Evolutionary conservation across 2,329 filamentous ascomycete species (phyloP), one percentile per base, ranked within the genome.

Genomic region (Venturiaceae sp.): DNA sequence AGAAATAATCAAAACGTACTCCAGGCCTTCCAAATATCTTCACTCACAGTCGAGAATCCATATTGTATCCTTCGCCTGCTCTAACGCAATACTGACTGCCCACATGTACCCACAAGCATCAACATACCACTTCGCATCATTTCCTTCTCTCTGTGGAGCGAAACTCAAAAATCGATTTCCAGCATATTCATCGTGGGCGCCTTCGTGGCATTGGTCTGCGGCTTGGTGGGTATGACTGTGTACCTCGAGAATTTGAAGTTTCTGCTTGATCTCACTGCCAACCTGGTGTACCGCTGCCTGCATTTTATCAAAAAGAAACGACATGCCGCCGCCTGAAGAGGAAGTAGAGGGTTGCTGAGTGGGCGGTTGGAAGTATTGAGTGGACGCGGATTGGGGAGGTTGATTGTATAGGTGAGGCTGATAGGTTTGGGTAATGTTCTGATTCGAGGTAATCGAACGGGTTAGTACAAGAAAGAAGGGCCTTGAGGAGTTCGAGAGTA

Each of bases 81-180:
- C 87, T 55, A 95, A 74, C 1, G 91, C 90, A 62, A 86, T 77
- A 30, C 86, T 90, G 1, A 95, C 88, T 14, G 91, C 90, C 79
- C 85, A 91, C 75, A 95, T 91, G 69, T 95, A 94, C 8, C 84
- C 83, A 68, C 86, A 89, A 6, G 87, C 90, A 68, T 94, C 89
- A 19, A 94, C 88, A 71, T 87, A 92, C 89, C 90, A 95, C 77
- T 95, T 95, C 62, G 83, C 84, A 62, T 84, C 77, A 67, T 90
- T 86, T 59, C 87, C 86, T 33, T 82, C 36, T 21, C 87, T 81
- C 66, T 85, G 81, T 1, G 88, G 84, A 1, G 88, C 87, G 74
- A 95, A 95, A 60, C 79, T 82, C 53, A 77, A 72, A 66, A 78
- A 83, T 57, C 81, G 76, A 63, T 83, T 74, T 60, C 78, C 67